Evolutionary conservation across 805 yeast species (phyloP), one percentile per base, ranked within the genome.

Genomic region (Wickerhamomyces hampshirensis): DNA sequence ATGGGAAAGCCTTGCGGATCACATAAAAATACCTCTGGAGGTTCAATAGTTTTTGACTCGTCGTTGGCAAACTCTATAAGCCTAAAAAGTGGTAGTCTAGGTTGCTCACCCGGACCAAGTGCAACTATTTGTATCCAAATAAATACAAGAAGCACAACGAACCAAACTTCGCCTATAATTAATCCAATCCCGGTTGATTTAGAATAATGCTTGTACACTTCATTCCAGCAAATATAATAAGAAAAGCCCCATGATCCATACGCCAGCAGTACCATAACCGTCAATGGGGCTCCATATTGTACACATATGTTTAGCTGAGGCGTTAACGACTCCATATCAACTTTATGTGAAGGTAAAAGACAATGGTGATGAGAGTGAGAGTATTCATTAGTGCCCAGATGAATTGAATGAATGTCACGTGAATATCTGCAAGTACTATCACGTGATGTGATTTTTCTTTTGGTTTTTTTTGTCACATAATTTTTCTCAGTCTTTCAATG

Each of bases 1-100:
- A 65, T 63, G 0, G 96, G 94, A 44, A 70, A 75, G 0, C 98
- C 97, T 38, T 72, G 67, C 8, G 61, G 63, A 54, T 84, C 88
- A 55, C 95, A 84, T 13, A 69, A 53, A 53, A 86, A 89, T 17
- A 69, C 61, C 1, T 58, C 65, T 0, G 94, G 93, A 1, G 78
- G 69, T 0, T 55, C 52, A 3, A 61, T 55, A 8, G 24, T 21
- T 11, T 21, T 21, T 8, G 63, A 51, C 5, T 36, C 44, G 19
- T 42, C 45, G 5, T 28, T 31, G 18, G 44, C 39, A 42, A 63
- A 32, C 17, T 48, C 29, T 37, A 53, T 30, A 44, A 50, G 38
- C 50, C 55, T 33, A 37, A 56, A 63, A 2, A 68, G 54, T 1
- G 74, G 73, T 5, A 63, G 41, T 23, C 56, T 46, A 5, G 54